Base-by-base conservation (phyloP, 2,329 filamentous ascomycete genomes). In the Incumbomyces lentus region DNA sequence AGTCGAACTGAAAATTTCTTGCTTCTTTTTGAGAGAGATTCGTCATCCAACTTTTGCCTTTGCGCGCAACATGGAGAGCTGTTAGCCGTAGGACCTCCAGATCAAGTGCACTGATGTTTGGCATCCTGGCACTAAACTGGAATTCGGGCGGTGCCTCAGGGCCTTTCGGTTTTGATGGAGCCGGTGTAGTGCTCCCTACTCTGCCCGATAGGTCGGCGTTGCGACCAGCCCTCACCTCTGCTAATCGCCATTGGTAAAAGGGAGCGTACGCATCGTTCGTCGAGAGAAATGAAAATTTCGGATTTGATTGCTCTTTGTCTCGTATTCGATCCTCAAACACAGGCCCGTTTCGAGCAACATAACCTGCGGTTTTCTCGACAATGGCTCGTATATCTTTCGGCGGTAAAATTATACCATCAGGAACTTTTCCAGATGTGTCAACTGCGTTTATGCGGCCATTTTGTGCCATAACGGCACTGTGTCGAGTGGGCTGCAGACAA, bases 51-150 rank as follows among this genome's bases (percentile, higher is more conserved):
- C 84, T 81, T 51, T 89, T 82, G 12, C 92, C 92, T 59, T 94
- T 90, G 67, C 90, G 89, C 44, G 92, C 92, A 41, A 90, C 87
- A 65, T 92, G 95, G 19, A 94, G 72, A 16, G 92, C 92, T 31
- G 90, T 95, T 60, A 95, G 68, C 52, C 74, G 76, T 49, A 81
- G 69, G 18, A 82, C 73, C 44, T 81, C 79, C 51, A 96, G 70
- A 73, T 98, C 92, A 65, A 94, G 86, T 54, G 93, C 87, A 67
- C 84, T 95, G 68, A 98, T 95, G 56, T 89, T 90, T 48, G 92
- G 92, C 86, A 96, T 95, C 62, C 89, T 84, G 57, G 92, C 89
- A 47, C 87, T 95, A 69, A 95, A 98, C 56, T 85, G 79, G 61
- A 93, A 96, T 58, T 89, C 84, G 48, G 84, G 78, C 13, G 92